phyloP scores from a whole-genome alignment of 768 basidiomycete genomes.

The Boletus bicolor region DNA sequence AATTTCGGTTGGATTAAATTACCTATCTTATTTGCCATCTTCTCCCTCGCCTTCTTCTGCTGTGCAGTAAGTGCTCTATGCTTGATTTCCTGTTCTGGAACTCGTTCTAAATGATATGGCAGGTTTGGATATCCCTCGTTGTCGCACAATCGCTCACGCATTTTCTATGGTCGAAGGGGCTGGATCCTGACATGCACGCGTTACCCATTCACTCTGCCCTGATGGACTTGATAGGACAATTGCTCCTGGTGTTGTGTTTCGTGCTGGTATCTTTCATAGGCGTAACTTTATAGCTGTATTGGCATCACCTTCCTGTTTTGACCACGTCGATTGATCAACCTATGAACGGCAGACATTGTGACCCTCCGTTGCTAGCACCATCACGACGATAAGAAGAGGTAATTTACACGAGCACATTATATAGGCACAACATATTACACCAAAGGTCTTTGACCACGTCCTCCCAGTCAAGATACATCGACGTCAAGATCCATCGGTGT shows the following conservation, averaged over 20 bases:
- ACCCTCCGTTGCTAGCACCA: too few relatives aligned
- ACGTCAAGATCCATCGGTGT: slow-evolving; percentile 39
- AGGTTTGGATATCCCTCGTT: slow-evolving; percentile 71
- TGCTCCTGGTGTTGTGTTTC: slow-evolving; percentile 75
- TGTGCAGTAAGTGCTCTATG: slow-evolving; percentile 55
- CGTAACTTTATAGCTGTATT: slow-evolving; percentile 9
- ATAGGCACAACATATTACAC: background rate
- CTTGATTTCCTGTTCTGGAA: background rate
- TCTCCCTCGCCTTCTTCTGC: slow-evolving; percentile 71
- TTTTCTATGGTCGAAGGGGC: slow-evolving; percentile 70
- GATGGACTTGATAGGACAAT: slow-evolving; percentile 81
- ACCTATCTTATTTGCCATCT: slow-evolving; percentile 62
- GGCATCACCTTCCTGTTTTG: background rate
- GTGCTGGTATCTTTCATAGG: slow-evolving; percentile 55
- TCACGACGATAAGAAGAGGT: background rate
- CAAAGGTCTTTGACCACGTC: slow-evolving; percentile 7
- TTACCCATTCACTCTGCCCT: slow-evolving; percentile 89
- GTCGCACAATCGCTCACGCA: slow-evolving; percentile 66
- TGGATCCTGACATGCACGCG: slow-evolving; percentile 91
- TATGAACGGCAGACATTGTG: too few relatives aligned
- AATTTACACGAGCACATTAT: background rate
- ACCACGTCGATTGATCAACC: background rate
- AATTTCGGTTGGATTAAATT: slow-evolving; percentile 76
- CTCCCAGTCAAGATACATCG: slow-evolving; percentile 39
- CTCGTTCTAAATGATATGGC: background rate